Conservation (phyloP, 164 flowering plant genomes). For the Annona squamosa region DNA sequence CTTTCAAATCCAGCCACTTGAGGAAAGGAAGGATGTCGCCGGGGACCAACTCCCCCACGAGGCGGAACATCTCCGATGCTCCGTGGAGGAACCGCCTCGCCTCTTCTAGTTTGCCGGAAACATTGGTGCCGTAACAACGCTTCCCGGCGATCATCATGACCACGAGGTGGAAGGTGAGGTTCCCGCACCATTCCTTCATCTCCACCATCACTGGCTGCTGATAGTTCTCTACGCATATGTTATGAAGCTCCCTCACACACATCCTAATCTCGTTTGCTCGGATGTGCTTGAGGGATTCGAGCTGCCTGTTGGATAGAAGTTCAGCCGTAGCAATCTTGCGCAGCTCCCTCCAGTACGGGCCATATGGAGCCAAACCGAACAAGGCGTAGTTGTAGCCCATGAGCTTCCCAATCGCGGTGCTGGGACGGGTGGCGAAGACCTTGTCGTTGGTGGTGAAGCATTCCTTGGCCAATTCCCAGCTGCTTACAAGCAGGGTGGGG, state of each 20-base stretch:
- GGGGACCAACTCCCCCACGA: constrained; percentile 16
- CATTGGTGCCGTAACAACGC: not conserved
- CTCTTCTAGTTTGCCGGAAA: not conserved
- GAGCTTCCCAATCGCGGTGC: not conserved
- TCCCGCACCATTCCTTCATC: not conserved
- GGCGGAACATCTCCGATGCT: constrained; percentile 8
- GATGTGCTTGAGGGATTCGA: constrained; percentile 4
- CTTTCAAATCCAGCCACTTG: constrained; percentile 29
- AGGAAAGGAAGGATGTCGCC: constrained; percentile 27
- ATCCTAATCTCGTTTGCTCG: not conserved
- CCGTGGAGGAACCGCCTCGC: not conserved
- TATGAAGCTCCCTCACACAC: not conserved
- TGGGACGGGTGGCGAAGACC: not conserved
- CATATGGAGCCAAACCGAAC: constrained; percentile 3
- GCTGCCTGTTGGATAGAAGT: not conserved
- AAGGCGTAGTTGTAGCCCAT: not conserved
- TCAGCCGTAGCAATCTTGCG: not conserved
- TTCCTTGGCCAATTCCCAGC: not conserved
- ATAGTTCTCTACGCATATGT: not conserved
- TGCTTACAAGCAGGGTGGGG: not conserved
- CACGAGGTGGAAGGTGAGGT: not conserved
- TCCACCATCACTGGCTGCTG: not conserved
- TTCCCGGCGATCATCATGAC: not conserved
- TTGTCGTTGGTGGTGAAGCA: constrained; percentile 10
- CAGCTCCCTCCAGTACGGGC: constrained; percentile 8